Evolutionary conservation across 768 basidiomycete species (phyloP).

Genomic region (Trametes sanguinea): DNA sequence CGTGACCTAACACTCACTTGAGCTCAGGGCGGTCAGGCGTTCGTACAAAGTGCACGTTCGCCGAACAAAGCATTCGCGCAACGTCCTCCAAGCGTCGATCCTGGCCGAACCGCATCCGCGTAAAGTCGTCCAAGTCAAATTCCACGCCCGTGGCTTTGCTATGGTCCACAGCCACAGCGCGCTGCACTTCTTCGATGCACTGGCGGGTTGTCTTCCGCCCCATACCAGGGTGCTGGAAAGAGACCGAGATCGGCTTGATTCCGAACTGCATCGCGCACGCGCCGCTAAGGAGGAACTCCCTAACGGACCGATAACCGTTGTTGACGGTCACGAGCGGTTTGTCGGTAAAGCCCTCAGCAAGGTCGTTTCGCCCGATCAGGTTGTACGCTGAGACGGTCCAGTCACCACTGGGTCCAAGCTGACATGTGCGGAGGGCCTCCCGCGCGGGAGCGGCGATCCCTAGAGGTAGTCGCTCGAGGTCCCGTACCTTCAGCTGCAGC

Average conservation of each 20-base stretch:
- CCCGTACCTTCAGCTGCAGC: slow-evolving; percentile 45
- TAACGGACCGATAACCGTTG: slow-evolving; percentile 58
- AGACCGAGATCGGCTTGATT: slow-evolving; percentile 13
- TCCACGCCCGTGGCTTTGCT: slow-evolving; percentile 71
- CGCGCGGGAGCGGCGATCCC: slow-evolving; percentile 77
- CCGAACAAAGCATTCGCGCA: slow-evolving; percentile 86
- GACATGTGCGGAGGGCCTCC: slow-evolving; percentile 85
- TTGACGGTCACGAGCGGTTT: slow-evolving; percentile 46
- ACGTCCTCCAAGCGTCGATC: slow-evolving; percentile 92
- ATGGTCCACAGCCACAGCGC: slow-evolving; percentile 54
- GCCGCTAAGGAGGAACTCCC: slow-evolving; percentile 56
- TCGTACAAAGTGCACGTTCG: slow-evolving; percentile 63
- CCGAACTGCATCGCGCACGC: background rate
- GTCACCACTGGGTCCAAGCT: slow-evolving; percentile 69
- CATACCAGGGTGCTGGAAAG: slow-evolving; percentile 49
- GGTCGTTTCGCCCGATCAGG: slow-evolving; percentile 72
- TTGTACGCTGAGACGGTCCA: slow-evolving; percentile 74
- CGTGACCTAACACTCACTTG: slow-evolving; percentile 47
- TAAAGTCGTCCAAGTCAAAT: slow-evolving; percentile 69
- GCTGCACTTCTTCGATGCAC: slow-evolving; percentile 50
- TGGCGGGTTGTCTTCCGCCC: slow-evolving; percentile 53
- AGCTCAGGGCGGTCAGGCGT: slow-evolving; percentile 68
- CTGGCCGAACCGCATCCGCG: slow-evolving; percentile 84
- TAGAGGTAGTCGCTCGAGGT: slow-evolving; percentile 60
- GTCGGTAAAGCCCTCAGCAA: slow-evolving; percentile 62